phyloP scores from a whole-genome alignment of 2,329 filamentous ascomycete species.

The Claviceps sp. region DNA sequence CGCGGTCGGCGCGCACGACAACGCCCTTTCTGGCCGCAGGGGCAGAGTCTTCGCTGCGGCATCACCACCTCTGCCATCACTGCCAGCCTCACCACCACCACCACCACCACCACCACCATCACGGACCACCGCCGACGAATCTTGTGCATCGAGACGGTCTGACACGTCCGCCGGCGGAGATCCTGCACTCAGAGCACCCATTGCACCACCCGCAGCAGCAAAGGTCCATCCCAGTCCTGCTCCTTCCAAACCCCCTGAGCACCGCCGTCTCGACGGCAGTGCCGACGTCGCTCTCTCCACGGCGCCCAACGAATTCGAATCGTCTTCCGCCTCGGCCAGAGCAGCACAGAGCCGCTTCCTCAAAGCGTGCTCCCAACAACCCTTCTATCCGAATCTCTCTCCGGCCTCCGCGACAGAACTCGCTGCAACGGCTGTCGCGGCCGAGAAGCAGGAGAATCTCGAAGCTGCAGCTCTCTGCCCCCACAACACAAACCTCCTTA shows the following conservation, averaged over 20 bases:
- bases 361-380: constrained; percentile 19
- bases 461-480: not conserved
- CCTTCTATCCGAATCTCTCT: constrained; percentile 13
- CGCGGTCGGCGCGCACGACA: not conserved
- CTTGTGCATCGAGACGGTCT: not conserved
- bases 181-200: not conserved
- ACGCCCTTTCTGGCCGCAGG: not conserved
- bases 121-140: not conserved
- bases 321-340: constrained; percentile 13
- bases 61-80: not conserved
- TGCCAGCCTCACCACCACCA: not conserved
- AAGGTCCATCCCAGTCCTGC: not conserved
- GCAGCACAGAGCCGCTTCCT: constrained; percentile 14
- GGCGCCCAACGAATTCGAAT: constrained; percentile 31
- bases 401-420: constrained; percentile 1
- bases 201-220: not conserved
- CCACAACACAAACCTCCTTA: not conserved
- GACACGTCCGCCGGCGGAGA: not conserved
- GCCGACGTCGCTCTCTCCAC: constrained; percentile 29
- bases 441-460: constrained; percentile 1
- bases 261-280: constrained; percentile 35
- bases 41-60: not conserved
- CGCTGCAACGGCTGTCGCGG: not conserved
- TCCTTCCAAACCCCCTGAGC: constrained; percentile 11
- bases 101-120: not conserved